phyloP scores from a whole-genome alignment of 345 rosid species.

The Hibiscus mutabilis region DNA sequence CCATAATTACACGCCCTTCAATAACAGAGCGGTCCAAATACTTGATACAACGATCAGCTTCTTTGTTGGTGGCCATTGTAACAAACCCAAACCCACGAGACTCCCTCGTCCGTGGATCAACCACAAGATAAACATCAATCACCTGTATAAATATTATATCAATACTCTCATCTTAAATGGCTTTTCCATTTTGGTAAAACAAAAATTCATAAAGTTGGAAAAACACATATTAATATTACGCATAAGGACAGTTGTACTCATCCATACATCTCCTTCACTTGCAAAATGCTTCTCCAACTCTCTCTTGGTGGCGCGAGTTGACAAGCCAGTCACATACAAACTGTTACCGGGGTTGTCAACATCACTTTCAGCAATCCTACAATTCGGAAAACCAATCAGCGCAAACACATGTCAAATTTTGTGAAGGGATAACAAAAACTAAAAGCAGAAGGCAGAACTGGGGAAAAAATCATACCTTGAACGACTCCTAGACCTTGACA shows the following conservation, averaged over 20 bases:
- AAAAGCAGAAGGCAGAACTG: background rate
- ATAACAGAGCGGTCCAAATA: conserved; percentile 64
- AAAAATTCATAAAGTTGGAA: background rate
- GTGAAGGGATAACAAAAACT: too few relatives aligned
- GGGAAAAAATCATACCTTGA: conserved; percentile 41
- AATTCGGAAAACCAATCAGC: background rate
- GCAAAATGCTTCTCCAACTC: conserved; percentile 78
- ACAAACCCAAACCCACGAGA: conserved; percentile 93
- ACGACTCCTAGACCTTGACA: conserved; percentile 48
- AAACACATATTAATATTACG: background rate
- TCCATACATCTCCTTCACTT: conserved; percentile 59
- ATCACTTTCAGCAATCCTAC: conserved; percentile 50
- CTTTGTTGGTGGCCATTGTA: conserved; percentile 52
- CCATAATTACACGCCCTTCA: conserved; percentile 73
- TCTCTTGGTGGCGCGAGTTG: conserved; percentile 58
- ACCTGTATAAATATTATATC: conserved; percentile 33
- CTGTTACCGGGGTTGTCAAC: conserved; percentile 92
- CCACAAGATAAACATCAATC: conserved; percentile 79
- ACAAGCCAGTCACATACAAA: conserved; percentile 88
- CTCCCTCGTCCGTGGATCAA: conserved; percentile 90
- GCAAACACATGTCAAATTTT: background rate
- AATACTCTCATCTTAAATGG: background rate
- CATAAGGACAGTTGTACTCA: background rate
- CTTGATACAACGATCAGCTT: conserved; percentile 74
- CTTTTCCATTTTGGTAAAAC: background rate